Conservation (phyloP, 1,284 basidiomycete species). For the Rhizopogon parksii region DNA sequence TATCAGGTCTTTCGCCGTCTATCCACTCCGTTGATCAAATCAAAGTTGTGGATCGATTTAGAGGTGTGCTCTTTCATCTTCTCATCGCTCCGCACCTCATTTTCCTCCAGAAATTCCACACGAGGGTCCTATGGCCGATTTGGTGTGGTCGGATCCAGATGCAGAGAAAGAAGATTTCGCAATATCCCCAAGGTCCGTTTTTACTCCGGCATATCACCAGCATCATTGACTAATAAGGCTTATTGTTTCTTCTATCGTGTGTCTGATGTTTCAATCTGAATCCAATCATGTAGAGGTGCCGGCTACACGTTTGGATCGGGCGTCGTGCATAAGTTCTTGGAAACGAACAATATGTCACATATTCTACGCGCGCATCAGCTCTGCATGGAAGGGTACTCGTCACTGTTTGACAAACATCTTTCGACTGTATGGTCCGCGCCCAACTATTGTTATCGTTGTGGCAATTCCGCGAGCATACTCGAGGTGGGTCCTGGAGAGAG, state of each 20-base stretch:
- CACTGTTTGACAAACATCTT: slow-evolving; percentile 90
- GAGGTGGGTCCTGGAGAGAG: slow-evolving; percentile 89
- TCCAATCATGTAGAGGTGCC: slow-evolving; percentile 63
- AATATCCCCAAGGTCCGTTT: slow-evolving; percentile 84
- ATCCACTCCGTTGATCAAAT: slow-evolving; percentile 99
- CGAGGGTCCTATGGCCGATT: slow-evolving; percentile 99
- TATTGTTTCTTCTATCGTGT: slow-evolving; percentile 6
- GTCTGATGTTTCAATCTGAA: neutral
- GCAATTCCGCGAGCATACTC: slow-evolving; percentile 93
- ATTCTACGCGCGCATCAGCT: slow-evolving; percentile 97
- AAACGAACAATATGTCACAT: slow-evolving; percentile 93
- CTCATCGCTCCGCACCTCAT: slow-evolving; percentile 19
- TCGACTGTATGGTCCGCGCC: slow-evolving; percentile 99
- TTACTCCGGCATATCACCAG: slow-evolving; percentile 14
- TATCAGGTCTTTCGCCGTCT: slow-evolving; percentile 84
- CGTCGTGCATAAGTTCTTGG: slow-evolving; percentile 96
- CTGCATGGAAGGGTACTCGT: slow-evolving; percentile 98
- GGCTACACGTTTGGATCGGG: slow-evolving; percentile 99
- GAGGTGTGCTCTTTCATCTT: slow-evolving; percentile 43
- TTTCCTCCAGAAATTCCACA: slow-evolving; percentile 84
- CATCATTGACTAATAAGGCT: slow-evolving; percentile 3
- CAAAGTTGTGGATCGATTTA: slow-evolving; percentile 97
- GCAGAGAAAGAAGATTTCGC: slow-evolving; percentile 99
- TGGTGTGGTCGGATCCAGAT: slow-evolving; percentile 99
- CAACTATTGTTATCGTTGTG: slow-evolving; percentile 98